Evolutionary conservation across 805 yeast genomes (phyloP).

Genomic region (Metschnikowia continentalis): DNA sequence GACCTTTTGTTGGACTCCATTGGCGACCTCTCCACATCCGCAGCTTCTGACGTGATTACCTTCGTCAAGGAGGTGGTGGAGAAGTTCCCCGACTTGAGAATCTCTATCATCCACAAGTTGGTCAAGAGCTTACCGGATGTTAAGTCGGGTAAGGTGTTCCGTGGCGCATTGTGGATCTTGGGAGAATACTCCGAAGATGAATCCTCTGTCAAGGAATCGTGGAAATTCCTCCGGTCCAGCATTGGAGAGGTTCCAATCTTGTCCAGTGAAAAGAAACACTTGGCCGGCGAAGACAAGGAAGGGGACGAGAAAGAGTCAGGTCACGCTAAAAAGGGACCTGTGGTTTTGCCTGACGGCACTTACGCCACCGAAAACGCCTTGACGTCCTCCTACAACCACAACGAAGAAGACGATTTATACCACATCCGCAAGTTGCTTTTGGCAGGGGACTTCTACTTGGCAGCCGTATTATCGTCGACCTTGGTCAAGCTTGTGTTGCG

Average conservation of each 20-base stretch:
- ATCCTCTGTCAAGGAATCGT: slow-evolving; percentile 68
- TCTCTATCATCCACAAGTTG: slow-evolving; percentile 59
- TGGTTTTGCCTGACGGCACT: slow-evolving; percentile 96
- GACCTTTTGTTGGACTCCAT: slow-evolving; percentile 82
- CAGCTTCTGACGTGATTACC: slow-evolving; percentile 86
- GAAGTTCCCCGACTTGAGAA: slow-evolving; percentile 77
- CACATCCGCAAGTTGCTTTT: slow-evolving; percentile 79
- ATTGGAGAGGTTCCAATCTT: slow-evolving; percentile 91
- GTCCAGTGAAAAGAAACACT: slow-evolving; percentile 56
- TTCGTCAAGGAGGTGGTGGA: slow-evolving; percentile 94
- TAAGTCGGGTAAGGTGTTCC: slow-evolving; percentile 83
- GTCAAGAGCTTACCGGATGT: slow-evolving; percentile 58
- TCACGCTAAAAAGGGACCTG: slow-evolving; percentile 53
- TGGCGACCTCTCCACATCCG: slow-evolving; percentile 74
- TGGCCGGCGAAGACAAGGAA: slow-evolving; percentile 23
- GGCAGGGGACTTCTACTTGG: slow-evolving; percentile 87
- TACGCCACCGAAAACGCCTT: slow-evolving; percentile 92
- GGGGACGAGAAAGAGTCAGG: slow-evolving; percentile 11
- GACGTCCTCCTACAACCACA: slow-evolving; percentile 40
- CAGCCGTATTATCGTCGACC: slow-evolving; percentile 82
- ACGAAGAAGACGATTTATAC: slow-evolving; percentile 47
- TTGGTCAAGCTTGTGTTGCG: slow-evolving; percentile 84
- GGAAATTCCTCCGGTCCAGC: slow-evolving; percentile 80
- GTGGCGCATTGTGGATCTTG: slow-evolving; percentile 92
- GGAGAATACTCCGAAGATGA: slow-evolving; percentile 86